Evolutionary conservation across 768 basidiomycete species (phyloP).

Genomic region (Amanita muscaria): DNA sequence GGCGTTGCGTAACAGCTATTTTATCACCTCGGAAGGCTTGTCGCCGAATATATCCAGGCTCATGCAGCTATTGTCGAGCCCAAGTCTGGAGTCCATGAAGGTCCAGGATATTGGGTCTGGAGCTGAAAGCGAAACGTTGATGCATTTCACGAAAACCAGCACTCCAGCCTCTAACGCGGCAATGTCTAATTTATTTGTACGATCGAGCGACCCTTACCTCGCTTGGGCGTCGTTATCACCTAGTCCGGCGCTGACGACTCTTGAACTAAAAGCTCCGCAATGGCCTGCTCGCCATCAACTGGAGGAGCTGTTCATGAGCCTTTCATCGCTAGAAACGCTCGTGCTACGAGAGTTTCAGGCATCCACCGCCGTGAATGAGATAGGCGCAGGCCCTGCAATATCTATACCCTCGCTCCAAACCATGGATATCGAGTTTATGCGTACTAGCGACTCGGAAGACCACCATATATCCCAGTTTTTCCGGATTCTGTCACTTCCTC

Average conservation of each 20-base stretch:
- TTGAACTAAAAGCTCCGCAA: conserved; percentile 17
- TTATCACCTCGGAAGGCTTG: conserved; percentile 26
- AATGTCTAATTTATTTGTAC: conserved; percentile 13
- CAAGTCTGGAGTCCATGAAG: conserved; percentile 18
- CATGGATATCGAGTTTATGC: conserved; percentile 16
- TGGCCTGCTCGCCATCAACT: conserved; percentile 15
- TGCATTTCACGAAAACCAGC: conserved; percentile 14
- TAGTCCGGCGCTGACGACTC: conserved; percentile 14
- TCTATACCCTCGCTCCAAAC: conserved; percentile 17
- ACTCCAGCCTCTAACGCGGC: conserved; percentile 1
- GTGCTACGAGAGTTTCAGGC: conserved; percentile 18
- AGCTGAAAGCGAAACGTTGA: conserved; percentile 10
- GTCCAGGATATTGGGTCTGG: conserved; percentile 16
- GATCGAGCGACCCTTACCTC: conserved; percentile 13
- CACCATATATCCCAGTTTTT: conserved; percentile 19
- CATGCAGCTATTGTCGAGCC: conserved; percentile 18
- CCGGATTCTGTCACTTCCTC: conserved; percentile 8
- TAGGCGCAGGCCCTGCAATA: conserved; percentile 10
- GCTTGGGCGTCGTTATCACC: conserved; percentile 16
- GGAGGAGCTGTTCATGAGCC: conserved; percentile 14
- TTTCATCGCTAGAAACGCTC: conserved; percentile 18
- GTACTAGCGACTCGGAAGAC: neutral
- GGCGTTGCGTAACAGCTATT: conserved; percentile 15
- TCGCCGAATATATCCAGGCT: conserved; percentile 17
- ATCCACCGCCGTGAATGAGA: conserved; percentile 11